Evolutionary conservation across 176 grass and related monocot genomes (phyloP).

Genomic region (Cymbopogon citratus): DNA sequence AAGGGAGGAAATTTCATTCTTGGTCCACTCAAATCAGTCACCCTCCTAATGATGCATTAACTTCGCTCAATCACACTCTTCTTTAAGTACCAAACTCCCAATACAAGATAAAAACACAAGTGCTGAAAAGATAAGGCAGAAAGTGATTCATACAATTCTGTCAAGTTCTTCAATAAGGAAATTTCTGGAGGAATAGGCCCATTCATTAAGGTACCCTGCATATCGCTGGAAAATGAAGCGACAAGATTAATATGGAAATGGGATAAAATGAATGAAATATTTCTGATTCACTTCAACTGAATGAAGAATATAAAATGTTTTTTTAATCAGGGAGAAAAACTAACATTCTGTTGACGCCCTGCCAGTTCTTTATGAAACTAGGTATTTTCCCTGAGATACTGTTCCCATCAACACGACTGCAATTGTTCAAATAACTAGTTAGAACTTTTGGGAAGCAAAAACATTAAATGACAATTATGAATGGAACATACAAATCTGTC

Average conservation of each 20-base stretch:
- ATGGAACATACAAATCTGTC: slow-evolving; percentile 69
- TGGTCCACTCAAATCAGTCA: slow-evolving; percentile 66
- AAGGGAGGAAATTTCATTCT: slow-evolving; percentile 64
- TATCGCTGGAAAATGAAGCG: slow-evolving; percentile 49
- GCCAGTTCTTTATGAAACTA: slow-evolving; percentile 72
- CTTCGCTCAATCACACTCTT: slow-evolving; percentile 15
- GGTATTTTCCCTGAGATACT: slow-evolving; percentile 68
- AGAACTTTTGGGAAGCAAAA: slow-evolving; percentile 33
- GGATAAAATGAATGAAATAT: not conserved
- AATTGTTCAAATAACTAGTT: slow-evolving; percentile 16
- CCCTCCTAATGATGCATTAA: slow-evolving; percentile 57
- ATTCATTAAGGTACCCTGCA: slow-evolving; percentile 73
- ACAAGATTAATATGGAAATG: not conserved
- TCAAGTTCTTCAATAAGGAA: slow-evolving; percentile 62
- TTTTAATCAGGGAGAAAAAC: slow-evolving; percentile 16
- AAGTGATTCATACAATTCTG: slow-evolving; percentile 56
- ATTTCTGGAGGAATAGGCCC: slow-evolving; percentile 69
- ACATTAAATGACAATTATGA: not conserved
- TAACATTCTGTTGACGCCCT: slow-evolving; percentile 70
- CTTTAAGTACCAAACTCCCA: slow-evolving; percentile 14
- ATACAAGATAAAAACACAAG: slow-evolving; percentile 24
- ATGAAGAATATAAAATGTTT: not conserved
- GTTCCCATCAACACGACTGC: slow-evolving; percentile 65
- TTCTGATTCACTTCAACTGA: not conserved
- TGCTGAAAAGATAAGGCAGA: not conserved